phyloP scores from a whole-genome alignment of 176 grass and related monocot species.

The Carex myosuroides region DNA sequence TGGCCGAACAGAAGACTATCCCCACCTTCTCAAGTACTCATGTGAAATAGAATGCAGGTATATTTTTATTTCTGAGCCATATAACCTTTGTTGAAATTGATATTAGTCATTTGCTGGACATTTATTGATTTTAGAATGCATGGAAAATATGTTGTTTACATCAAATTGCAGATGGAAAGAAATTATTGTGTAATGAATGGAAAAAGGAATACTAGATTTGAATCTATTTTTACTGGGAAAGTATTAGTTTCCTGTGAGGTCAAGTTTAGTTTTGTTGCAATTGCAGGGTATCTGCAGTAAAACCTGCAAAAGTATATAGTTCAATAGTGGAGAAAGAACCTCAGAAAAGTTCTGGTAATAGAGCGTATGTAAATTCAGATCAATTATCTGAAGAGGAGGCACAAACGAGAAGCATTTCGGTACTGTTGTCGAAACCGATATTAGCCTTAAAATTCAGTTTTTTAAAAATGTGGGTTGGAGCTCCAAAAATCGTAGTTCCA shows the following conservation, averaged over 20 bases:
- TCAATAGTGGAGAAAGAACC: conserved; percentile 18
- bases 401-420: conserved; percentile 36
- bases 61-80: not conserved
- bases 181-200: not conserved
- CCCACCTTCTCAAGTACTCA: conserved; percentile 85
- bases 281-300: conserved; percentile 56
- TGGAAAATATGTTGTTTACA: not conserved
- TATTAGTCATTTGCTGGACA: not conserved
- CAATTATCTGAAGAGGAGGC: conserved; percentile 26
- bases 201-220: not conserved
- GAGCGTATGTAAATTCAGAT: not conserved
- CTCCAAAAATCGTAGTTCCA: conserved; percentile 36
- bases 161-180: no score
- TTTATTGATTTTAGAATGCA: not conserved
- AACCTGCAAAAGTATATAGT: conserved; percentile 54
- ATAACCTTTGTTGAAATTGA: not conserved
- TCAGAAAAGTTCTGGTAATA: conserved; percentile 18
- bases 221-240: not conserved
- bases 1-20: conserved; percentile 59
- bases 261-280: not conserved
- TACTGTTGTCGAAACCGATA: conserved; percentile 75
- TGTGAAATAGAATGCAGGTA: conserved; percentile 89
- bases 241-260: conserved; percentile 14
- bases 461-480: conserved; percentile 71
- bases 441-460: conserved; percentile 76